phyloP scores from a whole-genome alignment of 176 grass and related monocot species.

The Carex parvula region DNA sequence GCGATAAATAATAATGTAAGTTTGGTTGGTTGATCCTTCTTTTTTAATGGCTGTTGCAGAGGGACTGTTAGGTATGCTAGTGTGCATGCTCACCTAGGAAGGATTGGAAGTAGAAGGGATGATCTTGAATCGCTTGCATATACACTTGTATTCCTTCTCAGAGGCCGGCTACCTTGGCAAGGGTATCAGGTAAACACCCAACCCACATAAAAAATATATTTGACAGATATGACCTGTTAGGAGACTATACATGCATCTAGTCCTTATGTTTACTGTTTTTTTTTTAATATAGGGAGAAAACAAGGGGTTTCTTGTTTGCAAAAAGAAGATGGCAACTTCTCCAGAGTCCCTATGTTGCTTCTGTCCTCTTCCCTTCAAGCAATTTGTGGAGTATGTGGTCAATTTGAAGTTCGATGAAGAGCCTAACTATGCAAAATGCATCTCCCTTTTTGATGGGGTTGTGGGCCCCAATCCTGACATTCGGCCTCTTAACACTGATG shows the following conservation, averaged over 20 bases:
- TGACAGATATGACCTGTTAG: neutral
- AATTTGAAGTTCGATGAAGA: constrained; percentile 99
- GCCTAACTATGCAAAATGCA: constrained; percentile 93
- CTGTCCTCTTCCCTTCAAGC: constrained; percentile 74
- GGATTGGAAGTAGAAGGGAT: constrained; percentile 92
- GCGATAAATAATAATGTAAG: neutral
- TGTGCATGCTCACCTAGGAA: constrained; percentile 96
- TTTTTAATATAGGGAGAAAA: constrained; percentile 75
- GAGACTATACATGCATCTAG: neutral
- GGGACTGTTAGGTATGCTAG: constrained; percentile 98
- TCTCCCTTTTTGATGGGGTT: constrained; percentile 87
- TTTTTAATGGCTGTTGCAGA: constrained; percentile 43
- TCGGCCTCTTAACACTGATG: constrained; percentile 96
- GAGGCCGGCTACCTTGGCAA: constrained; percentile 95
- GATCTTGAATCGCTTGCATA: constrained; percentile 99
- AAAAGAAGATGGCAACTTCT: constrained; percentile 99
- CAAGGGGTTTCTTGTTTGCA: constrained; percentile 97
- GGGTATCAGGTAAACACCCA: constrained; percentile 73
- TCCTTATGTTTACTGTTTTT: neutral
- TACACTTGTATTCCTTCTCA: constrained; percentile 94
- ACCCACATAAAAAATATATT: constrained; percentile 9
- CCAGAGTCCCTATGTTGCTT: constrained; percentile 81
- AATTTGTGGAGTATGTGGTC: constrained; percentile 96
- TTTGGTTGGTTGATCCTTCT: neutral
- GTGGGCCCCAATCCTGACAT: constrained; percentile 93